Evolutionary conservation across 345 rosid genomes (phyloP), one percentile per base, ranked within the genome.

Genomic region (Luvunga scandens): DNA sequence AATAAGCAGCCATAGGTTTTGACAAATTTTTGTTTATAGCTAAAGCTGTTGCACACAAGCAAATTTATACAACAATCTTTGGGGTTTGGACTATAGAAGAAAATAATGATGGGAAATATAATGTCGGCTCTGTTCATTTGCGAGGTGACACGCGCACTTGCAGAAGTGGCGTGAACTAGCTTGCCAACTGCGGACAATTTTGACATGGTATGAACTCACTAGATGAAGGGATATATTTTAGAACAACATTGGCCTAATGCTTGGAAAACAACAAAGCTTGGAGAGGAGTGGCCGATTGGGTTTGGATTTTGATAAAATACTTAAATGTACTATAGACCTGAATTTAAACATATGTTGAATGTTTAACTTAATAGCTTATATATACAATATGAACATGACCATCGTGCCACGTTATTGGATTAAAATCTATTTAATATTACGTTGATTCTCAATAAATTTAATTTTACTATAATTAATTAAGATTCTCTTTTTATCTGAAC

Each of bases 401-500:
- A 6, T 18, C 3, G 7, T 55, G 60, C 8, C 59, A 22, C 7
- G 24, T 21, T 21, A 55, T 56, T 10, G 22, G 60, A 56, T 4
- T 25, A 56, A 56, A 19, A 56, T 56, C 2, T 56, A 22, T 22
- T 7, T 4, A 50, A 50, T 1, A 16, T 16, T 18, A 16, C 7
- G 6, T 0, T 50, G 21, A 4, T 16, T 50, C 48, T 2, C 4
- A 42, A 10, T 42, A 42, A 10, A 42, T 36, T 10, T 2, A 42
- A 1, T 42, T 42, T 42, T 39, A 9, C 2, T 0, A 9, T 0
- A 9, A 39, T 39, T 3, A 0, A 39, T 39, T 39, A 9, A 39
- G 13, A 9, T 39, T 39, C 0, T 9, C 1, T 39, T 1, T 0
- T 39, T 0, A 39, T 39, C 0, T 2, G 13, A 39, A 0, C 0